These are phyloP conservation scores for Durotheca rogersii DNA, from an alignment of 495 filamentous ascomycete genomes.

Conservation along the genomic window DNA sequence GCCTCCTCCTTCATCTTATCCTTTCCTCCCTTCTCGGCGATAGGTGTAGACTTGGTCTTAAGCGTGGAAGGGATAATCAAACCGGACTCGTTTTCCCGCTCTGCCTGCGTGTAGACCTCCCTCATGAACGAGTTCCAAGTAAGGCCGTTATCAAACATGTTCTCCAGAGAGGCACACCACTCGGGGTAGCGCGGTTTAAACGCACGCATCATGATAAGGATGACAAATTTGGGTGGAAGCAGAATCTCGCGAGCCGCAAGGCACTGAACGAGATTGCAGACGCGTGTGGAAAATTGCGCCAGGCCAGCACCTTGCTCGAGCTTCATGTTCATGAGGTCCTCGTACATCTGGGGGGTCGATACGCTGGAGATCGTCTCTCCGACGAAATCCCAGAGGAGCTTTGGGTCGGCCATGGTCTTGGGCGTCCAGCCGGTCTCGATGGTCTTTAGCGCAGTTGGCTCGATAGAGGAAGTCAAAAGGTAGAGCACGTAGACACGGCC, in stretches of 20 bases:
- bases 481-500: background rate
- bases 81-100: background rate
- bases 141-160: background rate
- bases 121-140: background rate
- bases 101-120: background rate
- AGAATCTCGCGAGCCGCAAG: background rate
- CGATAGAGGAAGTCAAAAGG: background rate
- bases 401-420: background rate
- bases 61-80: background rate
- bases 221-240: background rate
- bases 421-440: background rate
- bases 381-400: background rate
- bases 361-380: background rate
- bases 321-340: background rate
- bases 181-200: background rate
- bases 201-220: background rate
- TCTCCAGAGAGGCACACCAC: background rate
- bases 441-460: background rate
- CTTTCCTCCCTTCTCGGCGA: background rate
- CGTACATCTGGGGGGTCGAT: background rate
- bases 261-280: background rate
- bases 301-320: background rate
- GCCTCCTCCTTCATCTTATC: background rate
- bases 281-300: background rate
- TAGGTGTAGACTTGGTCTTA: too few relatives aligned